phyloP scores from a whole-genome alignment of 2,329 filamentous ascomycete species.

The Decorospora gaudefroyi region DNA sequence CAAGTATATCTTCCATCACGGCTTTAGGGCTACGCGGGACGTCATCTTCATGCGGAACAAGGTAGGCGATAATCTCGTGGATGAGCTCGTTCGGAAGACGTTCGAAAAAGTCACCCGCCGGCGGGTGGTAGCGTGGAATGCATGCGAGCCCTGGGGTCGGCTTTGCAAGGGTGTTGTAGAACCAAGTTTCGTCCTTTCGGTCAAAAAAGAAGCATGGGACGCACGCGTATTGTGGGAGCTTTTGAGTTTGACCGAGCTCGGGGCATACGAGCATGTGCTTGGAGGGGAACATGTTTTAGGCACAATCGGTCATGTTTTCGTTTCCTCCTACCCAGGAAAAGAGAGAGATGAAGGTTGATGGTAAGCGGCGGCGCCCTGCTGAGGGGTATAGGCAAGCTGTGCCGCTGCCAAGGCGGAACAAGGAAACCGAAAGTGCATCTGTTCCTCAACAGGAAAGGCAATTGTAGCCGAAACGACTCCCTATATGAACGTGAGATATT shows the following conservation, averaged over 20 bases:
- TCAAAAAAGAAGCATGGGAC: neutral
- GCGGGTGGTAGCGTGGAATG: neutral
- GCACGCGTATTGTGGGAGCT: neutral
- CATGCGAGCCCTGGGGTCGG: neutral
- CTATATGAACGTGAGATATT: too few species aligned
- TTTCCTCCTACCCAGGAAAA: neutral
- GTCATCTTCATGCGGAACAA: slow-evolving; percentile 1
- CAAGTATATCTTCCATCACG: slow-evolving; percentile 10
- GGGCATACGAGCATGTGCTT: neutral
- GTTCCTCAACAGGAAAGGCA: neutral
- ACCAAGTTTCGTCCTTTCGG: neutral
- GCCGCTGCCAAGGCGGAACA: neutral
- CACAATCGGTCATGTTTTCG: neutral
- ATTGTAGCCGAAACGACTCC: neutral
- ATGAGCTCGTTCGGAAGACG: slow-evolving; percentile 19
- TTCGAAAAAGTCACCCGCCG: slow-evolving; percentile 1
- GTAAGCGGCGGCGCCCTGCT: neutral
- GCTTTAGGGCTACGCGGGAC: too few species aligned
- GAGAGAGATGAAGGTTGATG: neutral
- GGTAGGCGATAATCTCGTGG: slow-evolving; percentile 12
- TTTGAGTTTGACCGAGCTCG: neutral
- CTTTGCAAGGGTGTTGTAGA: slow-evolving; percentile 1
- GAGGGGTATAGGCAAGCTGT: neutral
- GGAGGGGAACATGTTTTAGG: neutral
- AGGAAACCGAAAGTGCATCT: too few species aligned